Evolutionary conservation across 1,284 basidiomycete species (phyloP).

Genomic region (Ceratobasidium sp.): DNA sequence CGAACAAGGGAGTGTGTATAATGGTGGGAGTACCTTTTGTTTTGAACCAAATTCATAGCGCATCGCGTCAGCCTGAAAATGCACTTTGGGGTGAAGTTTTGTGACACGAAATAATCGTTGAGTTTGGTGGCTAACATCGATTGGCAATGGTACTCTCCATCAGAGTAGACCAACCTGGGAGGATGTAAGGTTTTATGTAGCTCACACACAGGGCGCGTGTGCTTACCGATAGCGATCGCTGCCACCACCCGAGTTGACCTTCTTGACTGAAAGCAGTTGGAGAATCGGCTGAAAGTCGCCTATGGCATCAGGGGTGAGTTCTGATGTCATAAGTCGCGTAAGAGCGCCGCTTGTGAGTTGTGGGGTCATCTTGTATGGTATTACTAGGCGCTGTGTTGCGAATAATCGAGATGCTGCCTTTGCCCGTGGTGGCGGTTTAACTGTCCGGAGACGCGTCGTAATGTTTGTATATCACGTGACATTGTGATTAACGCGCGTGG

Average conservation of each 20-base stretch:
- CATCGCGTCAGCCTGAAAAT: conserved; percentile 78
- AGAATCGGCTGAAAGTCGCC: conserved; percentile 63
- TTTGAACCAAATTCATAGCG: conserved; percentile 84
- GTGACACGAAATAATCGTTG: conserved; percentile 74
- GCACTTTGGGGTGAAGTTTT: conserved; percentile 72
- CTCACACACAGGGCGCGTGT: not conserved
- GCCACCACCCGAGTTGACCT: conserved; percentile 56
- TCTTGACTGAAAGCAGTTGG: conserved; percentile 83
- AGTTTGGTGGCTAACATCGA: conserved; percentile 95
- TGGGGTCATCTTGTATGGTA: conserved; percentile 15
- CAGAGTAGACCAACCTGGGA: conserved; percentile 58
- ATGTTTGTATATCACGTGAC: conserved; percentile 34
- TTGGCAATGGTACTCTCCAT: conserved; percentile 83
- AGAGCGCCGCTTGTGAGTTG: conserved; percentile 42
- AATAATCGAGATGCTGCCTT: not conserved
- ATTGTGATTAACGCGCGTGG: not conserved
- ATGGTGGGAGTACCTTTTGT: conserved; percentile 68
- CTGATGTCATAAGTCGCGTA: conserved; percentile 36
- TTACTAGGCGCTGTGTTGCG: not conserved
- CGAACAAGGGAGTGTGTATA: conserved; percentile 38
- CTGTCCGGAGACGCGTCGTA: conserved; percentile 35
- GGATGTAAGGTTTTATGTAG: not conserved
- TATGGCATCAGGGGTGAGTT: conserved; percentile 29
- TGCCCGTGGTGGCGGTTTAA: conserved; percentile 14
- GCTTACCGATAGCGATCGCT: conserved; percentile 51